phyloP scores from a whole-genome alignment of 2,329 filamentous ascomycete genomes.

The Dothistroma septosporum region DNA sequence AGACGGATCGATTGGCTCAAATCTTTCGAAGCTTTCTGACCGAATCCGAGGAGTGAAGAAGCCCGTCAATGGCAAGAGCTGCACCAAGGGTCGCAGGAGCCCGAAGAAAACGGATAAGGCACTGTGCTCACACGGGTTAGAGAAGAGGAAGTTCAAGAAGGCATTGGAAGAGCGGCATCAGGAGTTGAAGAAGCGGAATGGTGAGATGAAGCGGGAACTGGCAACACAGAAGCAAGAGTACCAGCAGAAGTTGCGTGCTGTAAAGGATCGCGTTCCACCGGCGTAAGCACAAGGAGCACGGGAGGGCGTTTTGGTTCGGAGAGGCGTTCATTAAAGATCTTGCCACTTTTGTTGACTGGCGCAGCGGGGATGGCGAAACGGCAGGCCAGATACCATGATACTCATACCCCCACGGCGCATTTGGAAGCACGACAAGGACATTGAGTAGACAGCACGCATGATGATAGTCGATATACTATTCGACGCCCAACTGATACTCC shows the following conservation, averaged over 20 bases:
- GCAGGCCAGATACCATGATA: background rate
- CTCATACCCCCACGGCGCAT: background rate
- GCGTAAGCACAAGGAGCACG: background rate
- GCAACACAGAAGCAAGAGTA: background rate
- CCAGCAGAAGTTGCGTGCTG: constrained; percentile 1
- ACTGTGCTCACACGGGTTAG: too few species aligned
- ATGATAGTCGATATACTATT: background rate
- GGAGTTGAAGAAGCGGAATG: background rate
- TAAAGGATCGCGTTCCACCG: background rate
- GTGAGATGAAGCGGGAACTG: background rate
- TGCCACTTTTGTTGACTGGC: background rate
- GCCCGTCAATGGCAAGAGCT: background rate
- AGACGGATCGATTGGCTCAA: background rate
- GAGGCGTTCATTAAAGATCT: background rate
- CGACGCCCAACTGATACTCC: background rate
- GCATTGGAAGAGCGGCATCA: too few species aligned
- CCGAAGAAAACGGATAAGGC: background rate
- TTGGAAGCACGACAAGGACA: background rate
- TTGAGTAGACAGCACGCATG: background rate
- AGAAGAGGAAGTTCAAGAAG: too few species aligned
- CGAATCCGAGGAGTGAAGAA: background rate
- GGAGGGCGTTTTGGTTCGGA: background rate
- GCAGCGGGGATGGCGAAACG: background rate
- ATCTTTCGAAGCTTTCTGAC: background rate
- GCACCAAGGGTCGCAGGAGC: background rate